Conservation (phyloP, 371 early-diverging fungal species). For the Lichtheimia hyalospora region DNA sequence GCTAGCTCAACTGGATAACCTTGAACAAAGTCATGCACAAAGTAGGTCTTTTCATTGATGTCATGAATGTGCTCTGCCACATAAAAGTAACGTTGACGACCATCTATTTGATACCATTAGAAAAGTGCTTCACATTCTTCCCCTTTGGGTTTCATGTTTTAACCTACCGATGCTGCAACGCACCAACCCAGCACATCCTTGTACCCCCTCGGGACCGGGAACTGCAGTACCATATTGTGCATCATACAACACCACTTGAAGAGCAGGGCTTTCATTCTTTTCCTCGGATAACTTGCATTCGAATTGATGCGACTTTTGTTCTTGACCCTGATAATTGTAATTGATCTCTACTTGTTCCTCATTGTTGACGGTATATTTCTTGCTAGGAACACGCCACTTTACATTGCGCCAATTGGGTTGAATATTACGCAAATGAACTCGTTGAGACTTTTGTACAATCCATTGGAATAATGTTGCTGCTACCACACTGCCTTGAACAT, state of each 20-base stretch:
- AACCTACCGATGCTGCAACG: constrained; percentile 50
- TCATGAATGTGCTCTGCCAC: constrained; percentile 49
- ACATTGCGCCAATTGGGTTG: constrained; percentile 62
- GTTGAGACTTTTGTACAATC: constrained; percentile 47
- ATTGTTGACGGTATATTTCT: constrained; percentile 35
- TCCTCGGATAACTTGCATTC: constrained; percentile 27
- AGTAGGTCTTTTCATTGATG: constrained; percentile 47
- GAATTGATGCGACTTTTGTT: constrained; percentile 35
- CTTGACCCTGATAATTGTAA: constrained; percentile 43
- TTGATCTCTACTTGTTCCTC: constrained; percentile 37
- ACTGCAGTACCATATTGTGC: constrained; percentile 24
- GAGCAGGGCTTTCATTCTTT: constrained; percentile 18
- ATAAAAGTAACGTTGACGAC: constrained; percentile 54
- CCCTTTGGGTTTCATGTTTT: not conserved
- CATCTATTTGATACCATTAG: constrained; percentile 30
- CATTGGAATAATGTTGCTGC: constrained; percentile 58
- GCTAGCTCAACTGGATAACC: constrained; percentile 51
- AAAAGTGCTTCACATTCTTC: too few relatives aligned
- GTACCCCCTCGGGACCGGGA: constrained; percentile 28
- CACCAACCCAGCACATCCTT: constrained; percentile 40
- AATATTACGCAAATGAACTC: constrained; percentile 50
- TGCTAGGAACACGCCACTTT: constrained; percentile 44
- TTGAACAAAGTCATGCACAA: constrained; percentile 56
- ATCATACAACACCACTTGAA: constrained; percentile 20
- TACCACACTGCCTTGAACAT: constrained; percentile 27